Conservation (phyloP, 768 basidiomycete genomes). For the Suillus americanus region DNA sequence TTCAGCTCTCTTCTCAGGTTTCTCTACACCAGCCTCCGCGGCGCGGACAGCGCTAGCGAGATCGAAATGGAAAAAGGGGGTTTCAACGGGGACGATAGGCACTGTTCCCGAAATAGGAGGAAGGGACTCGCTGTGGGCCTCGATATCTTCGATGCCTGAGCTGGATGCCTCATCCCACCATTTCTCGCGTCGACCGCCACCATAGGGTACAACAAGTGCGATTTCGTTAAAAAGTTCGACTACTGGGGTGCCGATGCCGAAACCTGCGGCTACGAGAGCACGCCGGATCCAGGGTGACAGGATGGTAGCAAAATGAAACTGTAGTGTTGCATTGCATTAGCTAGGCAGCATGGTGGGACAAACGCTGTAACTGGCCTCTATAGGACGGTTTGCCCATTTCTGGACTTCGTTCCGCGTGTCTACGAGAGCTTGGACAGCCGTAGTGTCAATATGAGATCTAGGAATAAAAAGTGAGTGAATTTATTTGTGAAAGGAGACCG, state of each 20-base stretch:
- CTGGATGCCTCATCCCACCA: constrained; percentile 9
- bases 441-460: constrained; percentile 89
- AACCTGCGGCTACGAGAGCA: constrained; percentile 85
- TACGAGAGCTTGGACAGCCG: constrained; percentile 86
- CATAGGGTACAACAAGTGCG: constrained; percentile 74
- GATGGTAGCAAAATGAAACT: constrained; percentile 94
- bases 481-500: neutral
- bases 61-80: constrained; percentile 93
- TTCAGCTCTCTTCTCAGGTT: neutral
- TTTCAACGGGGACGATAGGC: constrained; percentile 50
- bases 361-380: constrained; percentile 51
- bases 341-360: neutral
- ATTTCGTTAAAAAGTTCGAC: constrained; percentile 56
- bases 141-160: constrained; percentile 28
- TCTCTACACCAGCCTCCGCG: constrained; percentile 48
- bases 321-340: constrained; percentile 11
- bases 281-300: constrained; percentile 94
- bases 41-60: constrained; percentile 67
- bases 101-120: constrained; percentile 6
- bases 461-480: constrained; percentile 2
- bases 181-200: constrained; percentile 38
- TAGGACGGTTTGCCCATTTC: constrained; percentile 73
- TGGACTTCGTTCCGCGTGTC: constrained; percentile 89
- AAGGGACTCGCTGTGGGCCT: constrained; percentile 23
- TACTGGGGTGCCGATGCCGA: constrained; percentile 65